Percentiles rank a stretch among this genome's conserved stretches.
Conservation (phyloP, 2,329 filamentous ascomycete species). For the Chaetomium strumarium region DNA sequence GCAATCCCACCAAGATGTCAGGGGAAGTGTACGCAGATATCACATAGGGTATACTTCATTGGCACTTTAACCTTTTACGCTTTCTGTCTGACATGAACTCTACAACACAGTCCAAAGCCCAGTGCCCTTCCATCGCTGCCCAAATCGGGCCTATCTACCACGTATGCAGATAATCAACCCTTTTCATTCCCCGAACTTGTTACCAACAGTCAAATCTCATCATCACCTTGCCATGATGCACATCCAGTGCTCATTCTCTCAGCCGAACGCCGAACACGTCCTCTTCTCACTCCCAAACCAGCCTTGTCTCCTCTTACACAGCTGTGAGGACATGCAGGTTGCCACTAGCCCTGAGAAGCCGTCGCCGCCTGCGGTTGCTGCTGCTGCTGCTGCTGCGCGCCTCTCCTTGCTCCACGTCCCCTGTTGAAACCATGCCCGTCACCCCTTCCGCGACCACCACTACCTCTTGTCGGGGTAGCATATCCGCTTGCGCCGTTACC, state of each 20-base stretch:
- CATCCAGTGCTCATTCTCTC: background rate
- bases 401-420: slow-evolving; percentile 8
- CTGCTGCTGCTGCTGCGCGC: slow-evolving; percentile 1
- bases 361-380: slow-evolving; percentile 1
- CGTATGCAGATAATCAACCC: background rate
- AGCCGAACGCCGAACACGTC: too few species aligned
- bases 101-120: background rate
- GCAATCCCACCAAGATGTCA: too few species aligned
- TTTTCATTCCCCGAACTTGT: background rate
- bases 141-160: background rate
- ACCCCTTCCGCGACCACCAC: slow-evolving; percentile 15
- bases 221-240: background rate
- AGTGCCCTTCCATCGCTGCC: background rate
- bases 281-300: background rate
- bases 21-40: too few species aligned
- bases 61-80: too few species aligned
- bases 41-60: too few species aligned
- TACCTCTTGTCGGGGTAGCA: slow-evolving; percentile 23
- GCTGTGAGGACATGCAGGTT: too few species aligned
- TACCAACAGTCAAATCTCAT: background rate
- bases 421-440: slow-evolving; percentile 9
- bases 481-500: slow-evolving; percentile 13
- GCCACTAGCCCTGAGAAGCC: background rate
- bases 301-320: background rate
- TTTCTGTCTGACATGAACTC: too few species aligned